phyloP scores from a whole-genome alignment of 2,329 filamentous ascomycete genomes.

The Meredithiella fracta region DNA sequence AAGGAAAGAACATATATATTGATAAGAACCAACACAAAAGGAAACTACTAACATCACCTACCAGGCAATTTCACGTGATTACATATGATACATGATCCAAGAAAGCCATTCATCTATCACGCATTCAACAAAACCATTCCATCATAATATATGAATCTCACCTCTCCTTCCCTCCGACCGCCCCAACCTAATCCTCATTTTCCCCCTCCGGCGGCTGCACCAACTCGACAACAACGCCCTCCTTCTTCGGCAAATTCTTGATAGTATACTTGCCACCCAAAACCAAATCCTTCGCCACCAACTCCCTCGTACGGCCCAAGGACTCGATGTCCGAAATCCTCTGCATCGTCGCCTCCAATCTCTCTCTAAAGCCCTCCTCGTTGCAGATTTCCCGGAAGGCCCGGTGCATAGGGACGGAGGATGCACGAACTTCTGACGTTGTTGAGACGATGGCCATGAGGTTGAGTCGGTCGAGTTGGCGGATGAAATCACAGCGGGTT shows the following conservation, averaged over 20 bases:
- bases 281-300: slow-evolving; percentile 90
- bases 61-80: neutral
- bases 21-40: neutral
- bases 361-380: slow-evolving; percentile 61
- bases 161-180: neutral
- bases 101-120: neutral
- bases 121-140: slow-evolving; percentile 5
- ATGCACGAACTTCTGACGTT: slow-evolving; percentile 71
- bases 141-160: slow-evolving; percentile 1
- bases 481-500: slow-evolving; percentile 90
- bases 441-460: slow-evolving; percentile 79
- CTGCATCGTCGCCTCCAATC: slow-evolving; percentile 66
- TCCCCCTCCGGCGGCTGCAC: slow-evolving; percentile 26
- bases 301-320: slow-evolving; percentile 77
- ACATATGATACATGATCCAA: no score
- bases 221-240: slow-evolving; percentile 25
- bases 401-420: slow-evolving; percentile 88
- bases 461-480: slow-evolving; percentile 81
- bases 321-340: slow-evolving; percentile 88
- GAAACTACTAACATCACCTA: neutral
- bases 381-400: slow-evolving; percentile 75
- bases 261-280: slow-evolving; percentile 67
- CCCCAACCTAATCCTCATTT: slow-evolving; percentile 15
- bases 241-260: slow-evolving; percentile 22
- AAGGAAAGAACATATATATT: neutral